phyloP scores from a whole-genome alignment of 1,284 basidiomycete genomes.

The Xerocomus nothofagi region DNA sequence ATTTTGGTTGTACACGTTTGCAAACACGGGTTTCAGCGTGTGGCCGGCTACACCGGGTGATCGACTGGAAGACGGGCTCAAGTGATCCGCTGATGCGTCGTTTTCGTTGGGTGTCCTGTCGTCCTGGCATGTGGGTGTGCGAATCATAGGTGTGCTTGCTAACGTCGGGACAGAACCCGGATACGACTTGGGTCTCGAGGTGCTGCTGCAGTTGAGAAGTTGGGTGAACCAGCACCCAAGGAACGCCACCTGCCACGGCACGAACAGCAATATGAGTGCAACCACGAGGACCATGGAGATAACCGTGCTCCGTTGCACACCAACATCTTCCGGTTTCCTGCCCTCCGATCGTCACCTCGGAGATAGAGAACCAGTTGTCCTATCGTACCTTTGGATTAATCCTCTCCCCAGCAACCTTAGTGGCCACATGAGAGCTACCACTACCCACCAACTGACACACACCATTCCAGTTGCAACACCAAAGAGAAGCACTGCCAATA shows the following conservation, averaged over 20 bases:
- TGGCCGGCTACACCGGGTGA: neutral
- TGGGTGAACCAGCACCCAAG: conserved; percentile 81
- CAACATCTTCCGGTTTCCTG: conserved; percentile 38
- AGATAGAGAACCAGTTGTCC: neutral
- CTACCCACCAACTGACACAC: conserved; percentile 55
- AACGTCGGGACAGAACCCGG: conserved; percentile 30
- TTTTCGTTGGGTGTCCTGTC: neutral
- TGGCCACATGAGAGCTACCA: conserved; percentile 45
- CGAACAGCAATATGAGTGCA: conserved; percentile 64
- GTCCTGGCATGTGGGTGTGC: conserved; percentile 2
- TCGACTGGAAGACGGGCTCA: neutral
- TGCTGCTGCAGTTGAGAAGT: conserved; percentile 56
- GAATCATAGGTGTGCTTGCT: conserved; percentile 17
- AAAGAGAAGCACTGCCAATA: conserved; percentile 57
- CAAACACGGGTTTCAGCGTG: conserved; percentile 9
- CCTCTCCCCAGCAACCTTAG: conserved; percentile 38
- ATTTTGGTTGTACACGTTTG: conserved; percentile 47
- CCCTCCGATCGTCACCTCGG: neutral
- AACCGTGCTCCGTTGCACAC: conserved; percentile 47
- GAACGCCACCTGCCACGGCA: conserved; percentile 91
- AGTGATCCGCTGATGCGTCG: neutral
- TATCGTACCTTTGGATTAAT: conserved; percentile 43
- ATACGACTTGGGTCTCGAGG: conserved; percentile 15
- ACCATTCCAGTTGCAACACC: conserved; percentile 61
- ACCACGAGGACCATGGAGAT: conserved; percentile 65